Base-by-base conservation (phyloP, 768 basidiomycete genomes). In the Chiua virens region DNA sequence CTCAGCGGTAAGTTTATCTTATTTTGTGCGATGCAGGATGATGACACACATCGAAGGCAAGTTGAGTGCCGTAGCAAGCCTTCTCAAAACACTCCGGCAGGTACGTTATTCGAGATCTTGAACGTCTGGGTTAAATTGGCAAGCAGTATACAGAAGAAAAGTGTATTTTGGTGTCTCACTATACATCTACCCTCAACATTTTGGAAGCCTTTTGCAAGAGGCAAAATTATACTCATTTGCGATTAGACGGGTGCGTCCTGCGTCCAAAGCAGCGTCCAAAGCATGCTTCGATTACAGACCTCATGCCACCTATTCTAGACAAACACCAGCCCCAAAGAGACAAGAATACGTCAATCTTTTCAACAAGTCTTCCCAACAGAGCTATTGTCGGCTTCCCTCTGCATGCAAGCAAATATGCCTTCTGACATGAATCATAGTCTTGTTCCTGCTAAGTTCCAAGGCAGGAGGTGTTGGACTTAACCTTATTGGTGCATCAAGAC, bases 401-500 rank as follows among this genome's bases (percentile, higher is more conserved):
- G 32, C 15, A 21, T n/a, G 36, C 27, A 9, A 45, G 18, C 15
- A 15, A 27, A 39, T 4, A 28, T 38, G 8, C 46, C 20, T 47
- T n/a, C 41, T 58, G 35, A 62, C 22, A 11, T 32, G 18, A 38
- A 17, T 42, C 11, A 37, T 52, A 93, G 92, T 97, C 62, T 67
- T 98, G 41, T 98, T 99, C 64, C 73, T 99, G 22, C 73, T 99
- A 49, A 95, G 92, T 66, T 88, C 93, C 7, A 99, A 99, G 71
- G 92, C 94, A 2, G 95, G 96, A 15, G 96, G 96, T 11, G 89
- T 93, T 28, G 96, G 96, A 4, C 81, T 99, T 43, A 98, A 98
- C 69, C 77, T 92, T 37, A 90, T 91, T 35, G 96, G 95, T 32
- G 96, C 87, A 11, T 97, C 94, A 22, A 76, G 95, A 36, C 71